Base-by-base conservation (phyloP, 495 filamentous ascomycete genomes). In the Hyaloscypha finlandica region DNA sequence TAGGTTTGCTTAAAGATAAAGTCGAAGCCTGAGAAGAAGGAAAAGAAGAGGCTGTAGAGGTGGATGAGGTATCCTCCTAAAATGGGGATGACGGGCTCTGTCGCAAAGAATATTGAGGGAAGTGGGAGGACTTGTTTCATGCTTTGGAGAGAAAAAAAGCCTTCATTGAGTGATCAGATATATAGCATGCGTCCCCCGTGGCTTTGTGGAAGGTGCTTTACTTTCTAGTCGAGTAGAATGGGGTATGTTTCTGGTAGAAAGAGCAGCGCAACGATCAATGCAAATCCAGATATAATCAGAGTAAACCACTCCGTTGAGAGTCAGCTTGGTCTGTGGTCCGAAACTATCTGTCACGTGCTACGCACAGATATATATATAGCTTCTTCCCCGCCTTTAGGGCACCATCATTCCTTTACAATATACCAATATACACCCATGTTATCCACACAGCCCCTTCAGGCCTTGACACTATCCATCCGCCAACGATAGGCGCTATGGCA, bases 221-320 rank as follows among this genome's bases (percentile, higher is more conserved):
- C 42, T 45, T 45, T 45, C 42, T 12, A 45, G 42, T 45, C 42
- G 42, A 45, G 42, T 3, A 45, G 42, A 45, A 45, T 69, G 0
- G 81, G 69, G 65, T 86, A 85, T 0, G 84, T 86, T 67, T 86
- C 84, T 0, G 81, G 84, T 33, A 83, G 78, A 60, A 82, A 45
- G 42, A 45, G 42, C 42, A 45, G 42, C 3, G 42, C 42, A 9
- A 45, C 42, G 6, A 45, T 4, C 6, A 45, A 45, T 45, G 42
- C 42, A 12, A 45, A 9, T 11, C 42, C 42, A 3, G 8, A 8
- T 4, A 45, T 45, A 3, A 45, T 45, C 14, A 45, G 42, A 11
- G 42, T 45, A 19, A 45, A 8, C 42, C 42, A 45, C 42, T 45
- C 42, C 3, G 42, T 45, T 8, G 6, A 80, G 52, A 67, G 74